Conservation (phyloP, 768 basidiomycete species). For the Russula griseocarnosa region DNA sequence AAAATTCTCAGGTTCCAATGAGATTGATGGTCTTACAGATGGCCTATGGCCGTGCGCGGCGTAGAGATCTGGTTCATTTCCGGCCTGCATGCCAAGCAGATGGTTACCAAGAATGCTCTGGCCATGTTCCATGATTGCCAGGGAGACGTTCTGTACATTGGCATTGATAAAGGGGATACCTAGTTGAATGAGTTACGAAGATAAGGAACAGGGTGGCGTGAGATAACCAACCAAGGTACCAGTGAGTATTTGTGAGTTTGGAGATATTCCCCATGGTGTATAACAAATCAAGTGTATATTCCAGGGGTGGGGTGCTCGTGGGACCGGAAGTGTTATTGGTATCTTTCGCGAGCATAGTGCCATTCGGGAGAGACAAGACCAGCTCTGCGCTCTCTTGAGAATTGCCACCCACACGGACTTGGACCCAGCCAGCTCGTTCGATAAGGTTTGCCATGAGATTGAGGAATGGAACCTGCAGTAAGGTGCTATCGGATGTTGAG, state of each 20-base stretch:
- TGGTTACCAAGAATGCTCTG: slow-evolving; percentile 59
- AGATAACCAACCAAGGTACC: slow-evolving; percentile 51
- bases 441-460: slow-evolving; percentile 71
- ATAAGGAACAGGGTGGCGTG: not conserved
- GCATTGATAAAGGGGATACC: slow-evolving; percentile 65
- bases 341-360: slow-evolving; percentile 53
- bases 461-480: slow-evolving; percentile 60
- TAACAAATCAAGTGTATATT: slow-evolving; percentile 62
- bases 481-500: slow-evolving; percentile 37
- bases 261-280: slow-evolving; percentile 62
- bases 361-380: slow-evolving; percentile 48
- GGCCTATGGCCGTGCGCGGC: slow-evolving; percentile 29
- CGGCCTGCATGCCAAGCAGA: slow-evolving; percentile 62
- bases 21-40: slow-evolving; percentile 7
- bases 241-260: slow-evolving; percentile 51
- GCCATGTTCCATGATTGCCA: slow-evolving; percentile 53
- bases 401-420: slow-evolving; percentile 73
- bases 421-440: slow-evolving; percentile 56
- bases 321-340: slow-evolving; percentile 37
- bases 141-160: slow-evolving; percentile 49
- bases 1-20: not conserved
- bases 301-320: slow-evolving; percentile 66
- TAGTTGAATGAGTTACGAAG: slow-evolving; percentile 24
- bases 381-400: slow-evolving; percentile 63
- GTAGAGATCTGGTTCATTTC: slow-evolving; percentile 81